These are phyloP conservation scores for Ampelocalamus luodianensis DNA, from an alignment of 176 grass and related monocot genomes.

Conservation along the genomic window DNA sequence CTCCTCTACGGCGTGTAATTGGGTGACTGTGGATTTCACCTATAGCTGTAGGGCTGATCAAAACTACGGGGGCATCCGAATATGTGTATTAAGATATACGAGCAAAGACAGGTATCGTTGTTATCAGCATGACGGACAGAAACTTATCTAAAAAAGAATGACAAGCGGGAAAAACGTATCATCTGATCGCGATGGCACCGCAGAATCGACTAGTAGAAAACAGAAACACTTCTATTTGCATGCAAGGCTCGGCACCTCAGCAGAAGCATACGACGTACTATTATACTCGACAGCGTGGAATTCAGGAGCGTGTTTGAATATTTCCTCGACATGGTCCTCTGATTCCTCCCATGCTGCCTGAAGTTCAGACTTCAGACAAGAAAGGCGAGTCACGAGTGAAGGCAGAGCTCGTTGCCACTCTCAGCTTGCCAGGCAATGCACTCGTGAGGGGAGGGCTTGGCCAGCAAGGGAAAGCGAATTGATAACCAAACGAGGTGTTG, in stretches of 20 bases:
- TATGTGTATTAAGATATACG: background rate
- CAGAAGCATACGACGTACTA: slow-evolving; percentile 7
- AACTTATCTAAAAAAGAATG: background rate
- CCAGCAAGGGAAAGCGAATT: background rate
- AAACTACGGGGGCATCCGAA: too few species aligned
- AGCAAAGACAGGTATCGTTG: background rate
- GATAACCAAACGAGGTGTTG: too few species aligned
- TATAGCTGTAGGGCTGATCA: too few species aligned
- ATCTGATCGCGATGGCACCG: background rate
- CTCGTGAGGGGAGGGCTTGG: background rate
- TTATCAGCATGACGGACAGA: background rate
- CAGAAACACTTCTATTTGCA: slow-evolving; percentile 20
- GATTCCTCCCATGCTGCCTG: background rate
- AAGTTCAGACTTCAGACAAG: background rate
- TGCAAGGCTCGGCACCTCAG: background rate
- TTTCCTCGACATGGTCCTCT: background rate
- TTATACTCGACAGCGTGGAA: background rate
- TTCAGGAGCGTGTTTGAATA: slow-evolving; percentile 30
- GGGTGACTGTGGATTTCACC: background rate
- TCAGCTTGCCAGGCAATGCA: background rate
- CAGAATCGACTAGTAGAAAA: background rate
- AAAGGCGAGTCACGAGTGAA: background rate
- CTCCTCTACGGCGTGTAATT: too few species aligned
- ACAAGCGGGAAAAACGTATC: background rate
- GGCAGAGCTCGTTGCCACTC: background rate